phyloP scores from a whole-genome alignment of 345 rosid species.

The Euphorbia pulcherrima region DNA sequence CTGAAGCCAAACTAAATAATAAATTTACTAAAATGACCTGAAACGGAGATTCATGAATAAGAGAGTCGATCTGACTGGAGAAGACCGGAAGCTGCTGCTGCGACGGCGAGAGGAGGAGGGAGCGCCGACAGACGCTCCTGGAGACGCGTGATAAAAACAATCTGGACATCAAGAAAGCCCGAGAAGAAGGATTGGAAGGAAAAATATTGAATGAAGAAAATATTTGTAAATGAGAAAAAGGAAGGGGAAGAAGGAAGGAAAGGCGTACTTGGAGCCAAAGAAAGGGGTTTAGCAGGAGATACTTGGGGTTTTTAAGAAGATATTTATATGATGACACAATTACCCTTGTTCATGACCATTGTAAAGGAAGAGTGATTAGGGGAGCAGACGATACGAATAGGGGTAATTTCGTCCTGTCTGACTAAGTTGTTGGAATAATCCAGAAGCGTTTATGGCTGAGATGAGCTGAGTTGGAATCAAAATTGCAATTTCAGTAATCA shows the following conservation, averaged over 20 bases:
- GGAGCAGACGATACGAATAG: background rate
- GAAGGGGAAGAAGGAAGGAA: background rate
- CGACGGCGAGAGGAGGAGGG: conserved; percentile 28
- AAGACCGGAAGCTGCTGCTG: conserved; percentile 30
- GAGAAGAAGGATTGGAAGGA: background rate
- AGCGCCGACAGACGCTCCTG: conserved; percentile 41
- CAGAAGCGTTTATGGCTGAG: conserved; percentile 1
- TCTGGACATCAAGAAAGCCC: conserved; percentile 47
- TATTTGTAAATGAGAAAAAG: no score
- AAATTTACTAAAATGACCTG: conserved; percentile 27
- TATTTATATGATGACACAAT: conserved; percentile 18
- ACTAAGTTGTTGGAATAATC: background rate
- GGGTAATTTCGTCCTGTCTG: conserved; percentile 18
- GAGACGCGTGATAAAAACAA: conserved; percentile 48
- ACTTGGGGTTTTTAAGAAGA: background rate
- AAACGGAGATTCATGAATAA: conserved; percentile 27
- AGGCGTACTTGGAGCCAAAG: conserved; percentile 34
- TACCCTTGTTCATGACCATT: conserved; percentile 13
- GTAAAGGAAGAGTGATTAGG: no score
- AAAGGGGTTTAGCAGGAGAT: background rate
- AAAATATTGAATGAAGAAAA: conserved; percentile 5
- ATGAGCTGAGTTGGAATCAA: background rate
- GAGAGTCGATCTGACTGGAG: conserved; percentile 37
- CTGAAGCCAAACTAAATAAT: background rate
- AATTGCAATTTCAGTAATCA: no score